A percentile compares a stretch with the other conserved stretches of the same genome.
These are phyloP conservation scores for Gamsiella multidivaricata DNA, from an alignment of 192 early-diverging fungal genomes.

Conservation along the genomic window DNA sequence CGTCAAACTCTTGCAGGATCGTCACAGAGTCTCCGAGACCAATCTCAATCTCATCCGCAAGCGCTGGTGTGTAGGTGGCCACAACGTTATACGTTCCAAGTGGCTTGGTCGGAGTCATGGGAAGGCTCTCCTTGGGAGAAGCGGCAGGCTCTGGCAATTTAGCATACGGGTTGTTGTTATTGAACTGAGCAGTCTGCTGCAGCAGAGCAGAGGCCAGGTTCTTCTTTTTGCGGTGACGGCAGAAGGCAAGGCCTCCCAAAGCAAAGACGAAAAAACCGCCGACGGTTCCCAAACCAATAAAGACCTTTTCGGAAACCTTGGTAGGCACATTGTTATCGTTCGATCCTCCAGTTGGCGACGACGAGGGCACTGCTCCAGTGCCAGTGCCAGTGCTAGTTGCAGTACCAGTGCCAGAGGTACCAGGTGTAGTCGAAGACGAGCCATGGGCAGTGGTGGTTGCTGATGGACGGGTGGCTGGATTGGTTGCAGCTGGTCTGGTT, in stretches of 20 bases:
- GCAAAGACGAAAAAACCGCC: slow-evolving; percentile 45
- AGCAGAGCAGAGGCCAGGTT: slow-evolving; percentile 34
- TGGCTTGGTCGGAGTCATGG: slow-evolving; percentile 50
- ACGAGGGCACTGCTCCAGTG: not conserved
- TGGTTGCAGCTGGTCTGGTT: too few relatives aligned
- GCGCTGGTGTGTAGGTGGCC: slow-evolving; percentile 61
- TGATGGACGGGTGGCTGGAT: not conserved
- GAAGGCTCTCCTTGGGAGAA: slow-evolving; percentile 32
- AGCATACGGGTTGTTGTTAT: slow-evolving; percentile 52
- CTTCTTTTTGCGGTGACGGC: slow-evolving; percentile 52
- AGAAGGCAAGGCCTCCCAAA: slow-evolving; percentile 38
- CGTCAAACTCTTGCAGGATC: slow-evolving; percentile 65
- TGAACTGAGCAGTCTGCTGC: slow-evolving; percentile 54
- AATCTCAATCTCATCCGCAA: slow-evolving; percentile 71
- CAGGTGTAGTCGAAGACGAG: not conserved
- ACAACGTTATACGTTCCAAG: slow-evolving; percentile 59
- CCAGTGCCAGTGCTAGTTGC: not conserved
- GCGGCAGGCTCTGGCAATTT: slow-evolving; percentile 28
- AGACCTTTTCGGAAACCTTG: slow-evolving; percentile 25
- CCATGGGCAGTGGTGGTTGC: not conserved
- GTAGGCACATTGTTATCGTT: slow-evolving; percentile 21
- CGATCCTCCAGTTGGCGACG: not conserved
- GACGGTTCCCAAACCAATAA: slow-evolving; percentile 46
- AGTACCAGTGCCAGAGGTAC: not conserved
- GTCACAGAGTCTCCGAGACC: slow-evolving; percentile 63